Evolutionary conservation across 345 rosid species (phyloP), one percentile per base, ranked within the genome.

Genomic region (Citrus sp.): DNA sequence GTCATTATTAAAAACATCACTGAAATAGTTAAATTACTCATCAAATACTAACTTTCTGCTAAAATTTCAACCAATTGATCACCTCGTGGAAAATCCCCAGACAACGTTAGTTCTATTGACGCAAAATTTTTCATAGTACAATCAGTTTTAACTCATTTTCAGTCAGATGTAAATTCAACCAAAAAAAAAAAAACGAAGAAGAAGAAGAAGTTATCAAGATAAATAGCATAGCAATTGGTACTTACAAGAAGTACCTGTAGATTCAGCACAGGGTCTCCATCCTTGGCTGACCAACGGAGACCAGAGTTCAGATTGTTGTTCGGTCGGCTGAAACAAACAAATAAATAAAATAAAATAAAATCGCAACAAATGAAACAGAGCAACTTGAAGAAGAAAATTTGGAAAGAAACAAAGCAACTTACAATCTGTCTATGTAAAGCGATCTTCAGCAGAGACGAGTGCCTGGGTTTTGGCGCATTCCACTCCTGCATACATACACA

Each of bases 401-500:
- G 51, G 18, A 46, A 13, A 46, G 46, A 65, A 56, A 34, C 42
- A 80, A 27, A 19, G 25, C 51, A 46, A 86, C 98, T 87, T 81
- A 94, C 99, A 54, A 84, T 81, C 67, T 85, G 87, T 61, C 88
- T 88, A 72, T 79, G 56, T 42, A 92, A 76, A 87, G 99, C 98
- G 55, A 89, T 87, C 77, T 87, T 73, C 7, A 96, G 85, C 24
- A 96, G 82, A 56, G 89, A 80, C 80, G 87, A 73, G 75, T 96
- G 97, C 85, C 81, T 83, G 37, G 98, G 98, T 81, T 89, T 88
- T 22, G 98, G 98, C 19, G 97, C 92, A 86, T 89, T 94, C 98
- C 98, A 94, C 83, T 96, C 99, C 99, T 96, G 84, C 85, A 80
- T 80, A 25, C 9, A 25, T 18, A 30, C n/a, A 7, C 25, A 63